Evolutionary conservation across 352 stramenopile species (phyloP).

Genomic region (Phytophthora macrochlamydospora): DNA sequence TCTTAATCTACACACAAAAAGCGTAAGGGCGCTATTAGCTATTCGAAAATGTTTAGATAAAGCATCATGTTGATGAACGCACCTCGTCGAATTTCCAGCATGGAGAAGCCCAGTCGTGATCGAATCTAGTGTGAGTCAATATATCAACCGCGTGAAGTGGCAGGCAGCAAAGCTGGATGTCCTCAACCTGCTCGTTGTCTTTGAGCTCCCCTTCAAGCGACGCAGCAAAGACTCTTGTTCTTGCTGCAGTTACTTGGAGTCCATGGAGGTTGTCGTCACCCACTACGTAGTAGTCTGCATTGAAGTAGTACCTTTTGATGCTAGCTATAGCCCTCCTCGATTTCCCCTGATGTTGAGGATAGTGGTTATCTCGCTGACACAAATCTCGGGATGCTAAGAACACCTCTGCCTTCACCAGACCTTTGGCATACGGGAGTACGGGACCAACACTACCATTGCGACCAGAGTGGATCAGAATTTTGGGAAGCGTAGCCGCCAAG

Average conservation of each 20-base stretch:
- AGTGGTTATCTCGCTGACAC: neutral
- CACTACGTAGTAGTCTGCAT: neutral
- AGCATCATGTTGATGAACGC: too few species aligned
- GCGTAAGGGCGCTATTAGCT: neutral
- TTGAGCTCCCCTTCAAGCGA: neutral
- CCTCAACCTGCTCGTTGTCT: neutral
- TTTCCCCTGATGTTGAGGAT: neutral
- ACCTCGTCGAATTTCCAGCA: neutral
- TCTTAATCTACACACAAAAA: neutral
- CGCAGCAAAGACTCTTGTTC: neutral
- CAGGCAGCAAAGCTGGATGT: neutral
- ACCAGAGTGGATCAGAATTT: neutral
- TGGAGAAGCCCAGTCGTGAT: neutral
- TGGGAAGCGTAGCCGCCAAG: neutral
- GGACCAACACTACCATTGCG: neutral
- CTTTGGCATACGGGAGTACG: neutral
- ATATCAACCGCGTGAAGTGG: neutral
- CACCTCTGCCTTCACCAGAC: neutral
- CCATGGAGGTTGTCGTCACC: neutral
- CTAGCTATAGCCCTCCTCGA: neutral
- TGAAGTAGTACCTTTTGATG: neutral
- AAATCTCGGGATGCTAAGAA: neutral
- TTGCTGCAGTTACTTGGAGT: neutral
- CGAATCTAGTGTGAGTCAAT: neutral
- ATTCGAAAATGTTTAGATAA: neutral